Percentiles rank a stretch among this genome's conserved stretches.
phyloP scores from a whole-genome alignment of 495 filamentous ascomycete genomes.

The Tuber brumale region DNA sequence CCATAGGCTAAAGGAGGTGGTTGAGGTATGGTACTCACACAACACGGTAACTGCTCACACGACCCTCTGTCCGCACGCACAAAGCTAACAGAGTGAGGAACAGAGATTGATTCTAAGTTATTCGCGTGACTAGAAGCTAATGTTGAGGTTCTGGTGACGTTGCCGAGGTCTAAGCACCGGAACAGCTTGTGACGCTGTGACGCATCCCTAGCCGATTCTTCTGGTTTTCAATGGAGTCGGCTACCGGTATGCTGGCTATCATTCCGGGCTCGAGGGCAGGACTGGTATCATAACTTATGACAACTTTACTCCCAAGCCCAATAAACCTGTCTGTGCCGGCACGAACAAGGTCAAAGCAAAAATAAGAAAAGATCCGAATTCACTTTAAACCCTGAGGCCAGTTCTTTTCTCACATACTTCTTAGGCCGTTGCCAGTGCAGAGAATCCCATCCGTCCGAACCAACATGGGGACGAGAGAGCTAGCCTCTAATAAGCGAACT shows the following conservation, averaged over 20 bases:
- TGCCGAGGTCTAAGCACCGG: conserved; percentile 27
- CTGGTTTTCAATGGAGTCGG: conserved; percentile 10
- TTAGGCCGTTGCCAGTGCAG: background rate
- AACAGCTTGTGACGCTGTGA: conserved; percentile 22
- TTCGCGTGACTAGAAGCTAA: conserved; percentile 19
- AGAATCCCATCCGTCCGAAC: background rate
- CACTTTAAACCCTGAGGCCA: background rate
- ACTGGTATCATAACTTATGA: background rate
- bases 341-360: background rate
- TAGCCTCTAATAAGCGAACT: background rate
- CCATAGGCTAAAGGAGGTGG: background rate
- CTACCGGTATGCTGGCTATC: conserved; percentile 10
- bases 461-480: background rate
- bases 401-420: background rate
- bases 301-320: background rate
- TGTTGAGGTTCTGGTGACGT: conserved; percentile 12
- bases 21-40: background rate
- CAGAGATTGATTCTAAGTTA: conserved; percentile 7
- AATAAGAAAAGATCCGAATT: background rate
- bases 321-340: background rate
- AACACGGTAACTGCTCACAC: conserved; percentile 11
- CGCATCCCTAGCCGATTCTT: conserved; percentile 21
- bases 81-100: background rate
- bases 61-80: background rate
- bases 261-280: conserved; percentile 6